These are phyloP conservation scores for Digitaria exilis DNA, from an alignment of 202 grass and related monocot genomes.

Conservation along the genomic window DNA sequence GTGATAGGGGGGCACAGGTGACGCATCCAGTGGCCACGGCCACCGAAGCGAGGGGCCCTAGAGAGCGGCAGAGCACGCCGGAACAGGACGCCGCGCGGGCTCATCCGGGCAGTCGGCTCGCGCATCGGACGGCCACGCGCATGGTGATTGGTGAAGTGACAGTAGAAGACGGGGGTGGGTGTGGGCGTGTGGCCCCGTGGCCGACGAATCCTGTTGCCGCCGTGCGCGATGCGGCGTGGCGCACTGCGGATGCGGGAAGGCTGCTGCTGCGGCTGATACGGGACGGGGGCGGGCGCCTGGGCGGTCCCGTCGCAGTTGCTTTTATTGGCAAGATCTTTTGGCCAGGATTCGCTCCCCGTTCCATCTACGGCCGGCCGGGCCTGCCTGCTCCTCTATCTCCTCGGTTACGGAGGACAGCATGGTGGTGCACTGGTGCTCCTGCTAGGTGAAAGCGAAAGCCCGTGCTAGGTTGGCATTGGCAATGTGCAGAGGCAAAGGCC, in stretches of 20 bases:
- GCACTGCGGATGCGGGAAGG: no score
- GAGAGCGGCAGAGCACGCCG: neutral
- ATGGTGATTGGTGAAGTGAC: neutral
- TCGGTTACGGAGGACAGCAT: neutral
- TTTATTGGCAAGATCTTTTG: constrained; percentile 42
- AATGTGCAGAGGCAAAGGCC: no score
- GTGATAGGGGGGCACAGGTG: constrained; percentile 17
- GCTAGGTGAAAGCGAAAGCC: no score
- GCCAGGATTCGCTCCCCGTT: constrained; percentile 45
- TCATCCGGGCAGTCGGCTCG: neutral
- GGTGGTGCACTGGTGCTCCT: no score
- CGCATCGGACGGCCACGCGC: neutral
- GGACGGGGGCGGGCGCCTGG: neutral
- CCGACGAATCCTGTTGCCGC: neutral
- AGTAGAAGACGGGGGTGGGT: neutral
- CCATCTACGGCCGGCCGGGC: neutral
- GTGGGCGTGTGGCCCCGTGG: no score
- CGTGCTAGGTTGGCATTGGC: no score
- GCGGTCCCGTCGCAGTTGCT: constrained; percentile 46
- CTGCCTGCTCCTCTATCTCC: neutral
- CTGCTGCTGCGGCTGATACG: no score
- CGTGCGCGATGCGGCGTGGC: neutral
- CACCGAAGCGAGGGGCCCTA: neutral
- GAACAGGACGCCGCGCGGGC: no score
- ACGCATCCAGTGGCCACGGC: constrained; percentile 17